Evolutionary conservation across 2,329 filamentous ascomycete genomes (phyloP).

Genomic region (Ceratocystis diversiconidia): DNA sequence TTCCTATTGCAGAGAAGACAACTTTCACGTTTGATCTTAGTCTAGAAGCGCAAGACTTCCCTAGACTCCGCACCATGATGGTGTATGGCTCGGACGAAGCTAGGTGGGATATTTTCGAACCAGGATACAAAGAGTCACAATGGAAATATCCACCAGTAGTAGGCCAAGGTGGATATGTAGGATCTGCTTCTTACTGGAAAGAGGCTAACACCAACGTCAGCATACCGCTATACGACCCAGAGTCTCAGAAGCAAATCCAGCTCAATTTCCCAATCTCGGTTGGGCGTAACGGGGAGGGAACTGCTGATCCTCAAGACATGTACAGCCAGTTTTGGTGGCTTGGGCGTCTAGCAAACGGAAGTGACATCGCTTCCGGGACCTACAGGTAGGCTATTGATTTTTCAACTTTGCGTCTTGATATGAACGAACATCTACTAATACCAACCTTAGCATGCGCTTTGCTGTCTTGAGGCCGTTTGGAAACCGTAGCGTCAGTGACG

Average conservation of each 20-base stretch:
- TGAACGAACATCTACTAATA: not conserved
- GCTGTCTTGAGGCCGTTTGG: slow-evolving; percentile 23
- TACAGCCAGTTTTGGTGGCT: slow-evolving; percentile 22
- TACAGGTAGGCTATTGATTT: slow-evolving; percentile 18
- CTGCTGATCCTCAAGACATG: not conserved
- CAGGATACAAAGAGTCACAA: slow-evolving; percentile 25
- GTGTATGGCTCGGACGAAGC: slow-evolving; percentile 26
- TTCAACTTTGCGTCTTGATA: not conserved
- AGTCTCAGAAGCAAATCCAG: slow-evolving; percentile 21
- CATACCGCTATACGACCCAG: slow-evolving; percentile 19
- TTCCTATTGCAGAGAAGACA: slow-evolving; percentile 14
- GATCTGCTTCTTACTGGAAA: slow-evolving; percentile 25
- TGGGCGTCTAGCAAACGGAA: slow-evolving; percentile 22
- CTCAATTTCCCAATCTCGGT: slow-evolving; percentile 20
- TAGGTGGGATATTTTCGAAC: slow-evolving; percentile 30
- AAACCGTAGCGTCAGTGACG: slow-evolving; percentile 17
- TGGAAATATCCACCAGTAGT: slow-evolving; percentile 31
- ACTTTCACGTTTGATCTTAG: slow-evolving; percentile 18
- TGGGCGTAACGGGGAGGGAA: slow-evolving; percentile 18
- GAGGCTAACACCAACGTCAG: slow-evolving; percentile 17
- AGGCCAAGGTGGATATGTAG: slow-evolving; percentile 29
- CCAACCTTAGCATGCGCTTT: slow-evolving; percentile 19
- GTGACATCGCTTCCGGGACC: slow-evolving; percentile 22
- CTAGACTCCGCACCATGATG: slow-evolving; percentile 20
- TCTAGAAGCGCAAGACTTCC: slow-evolving; percentile 18